Conservation (phyloP, 108 stramenopile species). For the Cyclotella baltica region DNA sequence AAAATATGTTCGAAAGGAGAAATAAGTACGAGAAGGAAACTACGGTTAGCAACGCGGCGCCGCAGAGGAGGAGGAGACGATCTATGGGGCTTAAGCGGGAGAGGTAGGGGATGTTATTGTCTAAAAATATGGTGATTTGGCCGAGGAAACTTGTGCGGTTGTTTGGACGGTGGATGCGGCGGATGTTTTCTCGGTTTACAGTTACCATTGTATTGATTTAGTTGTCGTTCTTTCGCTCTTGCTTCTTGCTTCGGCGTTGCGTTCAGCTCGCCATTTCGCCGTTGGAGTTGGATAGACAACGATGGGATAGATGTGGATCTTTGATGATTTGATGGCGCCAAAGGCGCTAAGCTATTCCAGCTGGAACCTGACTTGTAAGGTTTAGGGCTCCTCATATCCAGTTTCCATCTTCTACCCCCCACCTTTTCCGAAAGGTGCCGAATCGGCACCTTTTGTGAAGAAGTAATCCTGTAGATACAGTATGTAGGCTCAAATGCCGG, state of each 20-base stretch:
- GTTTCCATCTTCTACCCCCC: no score
- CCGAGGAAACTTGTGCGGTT: slow-evolving; percentile 1
- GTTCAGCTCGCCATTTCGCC: no score
- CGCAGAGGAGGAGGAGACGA: slow-evolving; percentile 38
- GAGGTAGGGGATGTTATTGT: slow-evolving; percentile 25
- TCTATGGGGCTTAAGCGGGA: slow-evolving; percentile 45
- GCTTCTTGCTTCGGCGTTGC: background rate
- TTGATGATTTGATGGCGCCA: no score
- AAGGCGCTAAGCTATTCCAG: no score
- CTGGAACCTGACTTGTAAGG: no score
- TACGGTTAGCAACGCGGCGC: slow-evolving; percentile 24
- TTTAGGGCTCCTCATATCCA: no score
- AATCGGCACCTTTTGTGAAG: no score
- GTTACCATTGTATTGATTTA: slow-evolving; percentile 3
- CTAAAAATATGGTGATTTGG: slow-evolving; percentile 18
- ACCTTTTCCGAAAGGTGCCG: no score
- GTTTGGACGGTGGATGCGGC: slow-evolving; percentile 33
- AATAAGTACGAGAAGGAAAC: slow-evolving; percentile 48
- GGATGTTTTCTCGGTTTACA: slow-evolving; percentile 37
- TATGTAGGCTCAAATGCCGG: no score
- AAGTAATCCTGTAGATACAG: no score
- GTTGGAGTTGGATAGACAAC: background rate
- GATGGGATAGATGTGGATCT: no score
- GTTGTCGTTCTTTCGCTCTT: background rate
- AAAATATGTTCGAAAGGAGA: slow-evolving; percentile 37